phyloP scores from a whole-genome alignment of 2,329 filamentous ascomycete species.

The Cercospora sesami region DNA sequence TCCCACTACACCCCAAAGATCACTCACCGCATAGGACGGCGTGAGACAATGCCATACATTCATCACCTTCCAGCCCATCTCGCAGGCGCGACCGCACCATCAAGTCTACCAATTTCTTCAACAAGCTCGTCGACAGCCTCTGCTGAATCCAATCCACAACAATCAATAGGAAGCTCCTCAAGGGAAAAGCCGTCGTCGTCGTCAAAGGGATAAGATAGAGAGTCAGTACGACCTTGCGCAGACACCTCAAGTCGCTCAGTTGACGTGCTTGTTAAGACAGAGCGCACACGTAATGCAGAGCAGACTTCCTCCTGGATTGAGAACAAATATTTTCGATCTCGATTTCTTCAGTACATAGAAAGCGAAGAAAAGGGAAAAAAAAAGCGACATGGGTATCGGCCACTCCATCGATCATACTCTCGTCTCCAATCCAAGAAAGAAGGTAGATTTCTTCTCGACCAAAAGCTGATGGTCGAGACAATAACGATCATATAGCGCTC shows the following conservation, averaged over 20 bases:
- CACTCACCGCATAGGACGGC: neutral
- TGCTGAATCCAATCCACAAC: neutral
- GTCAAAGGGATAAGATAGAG: neutral
- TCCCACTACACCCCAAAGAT: neutral
- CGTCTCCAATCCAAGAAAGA: conserved; percentile 1
- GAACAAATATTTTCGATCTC: neutral
- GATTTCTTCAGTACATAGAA: neutral
- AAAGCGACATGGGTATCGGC: conserved; percentile 10
- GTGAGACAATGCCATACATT: conserved; percentile 14
- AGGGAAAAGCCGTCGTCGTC: neutral
- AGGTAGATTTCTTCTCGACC: neutral
- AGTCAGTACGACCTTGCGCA: neutral
- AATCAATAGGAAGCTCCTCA: neutral
- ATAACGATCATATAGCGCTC: conserved; percentile 12
- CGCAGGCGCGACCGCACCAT: neutral
- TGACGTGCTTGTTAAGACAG: neutral
- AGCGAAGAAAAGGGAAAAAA: neutral
- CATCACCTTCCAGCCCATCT: conserved; percentile 14
- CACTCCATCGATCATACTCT: conserved; percentile 3
- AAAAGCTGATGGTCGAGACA: conserved; percentile 2
- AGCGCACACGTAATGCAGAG: neutral
- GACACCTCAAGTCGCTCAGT: neutral
- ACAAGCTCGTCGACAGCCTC: neutral
- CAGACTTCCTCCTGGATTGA: neutral
- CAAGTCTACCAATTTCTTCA: neutral